A percentile compares a stretch with the other conserved stretches of the same genome.
phyloP scores from a whole-genome alignment of 1,284 basidiomycete species.

The Tilletia horrida region DNA sequence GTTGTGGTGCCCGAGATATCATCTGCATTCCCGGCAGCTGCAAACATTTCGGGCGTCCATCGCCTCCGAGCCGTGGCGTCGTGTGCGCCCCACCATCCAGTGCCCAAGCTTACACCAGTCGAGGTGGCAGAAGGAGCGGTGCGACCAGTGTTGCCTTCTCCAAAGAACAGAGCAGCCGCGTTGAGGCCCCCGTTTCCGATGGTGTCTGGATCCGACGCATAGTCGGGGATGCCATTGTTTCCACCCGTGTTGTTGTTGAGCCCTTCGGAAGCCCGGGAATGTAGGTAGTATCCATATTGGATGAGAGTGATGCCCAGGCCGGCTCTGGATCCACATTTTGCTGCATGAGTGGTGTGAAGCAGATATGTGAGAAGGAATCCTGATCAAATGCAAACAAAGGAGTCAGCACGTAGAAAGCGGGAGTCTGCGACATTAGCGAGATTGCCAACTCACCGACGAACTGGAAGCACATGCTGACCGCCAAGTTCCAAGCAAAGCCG shows the following conservation, averaged over 20 bases:
- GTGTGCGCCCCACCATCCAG: constrained; percentile 16
- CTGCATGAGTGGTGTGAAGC: constrained; percentile 72
- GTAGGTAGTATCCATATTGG: constrained; percentile 76
- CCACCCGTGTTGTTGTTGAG: background rate
- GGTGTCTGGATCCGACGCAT: background rate
- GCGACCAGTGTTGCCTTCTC: background rate
- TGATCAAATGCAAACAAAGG: background rate
- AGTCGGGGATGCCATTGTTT: background rate
- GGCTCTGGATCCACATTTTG: constrained; percentile 86
- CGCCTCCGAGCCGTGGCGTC: background rate
- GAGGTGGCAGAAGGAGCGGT: background rate
- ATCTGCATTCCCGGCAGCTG: constrained; percentile 52
- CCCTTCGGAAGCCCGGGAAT: constrained; percentile 56
- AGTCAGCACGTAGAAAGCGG: background rate
- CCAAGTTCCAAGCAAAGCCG: constrained; percentile 72
- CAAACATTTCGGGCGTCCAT: constrained; percentile 36
- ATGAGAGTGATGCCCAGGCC: constrained; percentile 92
- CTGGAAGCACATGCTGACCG: constrained; percentile 93
- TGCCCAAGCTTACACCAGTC: background rate
- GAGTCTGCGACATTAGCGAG: background rate
- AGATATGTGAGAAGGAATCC: constrained; percentile 55
- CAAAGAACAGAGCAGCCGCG: background rate
- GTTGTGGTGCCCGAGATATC: constrained; percentile 38
- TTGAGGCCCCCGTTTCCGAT: background rate
- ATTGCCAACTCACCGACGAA: constrained; percentile 66